These are phyloP conservation scores for Xylaria sp. DNA, from an alignment of 2,329 filamentous ascomycete species.

Conservation along the genomic window DNA sequence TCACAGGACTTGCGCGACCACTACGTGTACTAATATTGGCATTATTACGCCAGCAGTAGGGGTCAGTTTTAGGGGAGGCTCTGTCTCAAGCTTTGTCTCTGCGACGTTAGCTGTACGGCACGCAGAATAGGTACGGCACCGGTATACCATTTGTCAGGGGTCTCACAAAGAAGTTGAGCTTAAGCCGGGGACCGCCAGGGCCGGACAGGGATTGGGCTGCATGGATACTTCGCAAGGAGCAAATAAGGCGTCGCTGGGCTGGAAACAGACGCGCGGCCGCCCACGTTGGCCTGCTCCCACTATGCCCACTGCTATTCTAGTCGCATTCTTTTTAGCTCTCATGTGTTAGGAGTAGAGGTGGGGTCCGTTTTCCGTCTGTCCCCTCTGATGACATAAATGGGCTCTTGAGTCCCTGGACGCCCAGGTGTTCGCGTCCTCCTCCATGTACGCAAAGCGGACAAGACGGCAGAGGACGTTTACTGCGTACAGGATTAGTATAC, in stretches of 20 bases:
- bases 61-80: constrained; percentile 13
- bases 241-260: constrained; percentile 14
- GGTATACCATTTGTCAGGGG: neutral
- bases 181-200: constrained; percentile 3
- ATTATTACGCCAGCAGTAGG: constrained; percentile 18
- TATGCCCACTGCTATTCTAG: neutral
- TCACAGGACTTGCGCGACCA: constrained; percentile 28
- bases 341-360: constrained; percentile 3
- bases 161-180: neutral
- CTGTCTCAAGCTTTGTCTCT: constrained; percentile 15
- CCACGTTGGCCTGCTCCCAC: constrained; percentile 23
- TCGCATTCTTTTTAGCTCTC: neutral
- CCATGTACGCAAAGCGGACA: neutral
- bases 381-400: neutral
- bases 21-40: neutral
- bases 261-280: constrained; percentile 31
- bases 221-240: neutral
- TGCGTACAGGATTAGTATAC: neutral
- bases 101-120: constrained; percentile 5
- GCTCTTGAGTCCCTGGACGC: neutral
- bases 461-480: neutral
- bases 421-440: neutral
- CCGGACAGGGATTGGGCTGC: constrained; percentile 22
- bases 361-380: neutral
- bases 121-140: neutral